Evolutionary conservation across 2,329 filamentous ascomycete species (phyloP).

Genomic region (Anisogramma anomala): DNA sequence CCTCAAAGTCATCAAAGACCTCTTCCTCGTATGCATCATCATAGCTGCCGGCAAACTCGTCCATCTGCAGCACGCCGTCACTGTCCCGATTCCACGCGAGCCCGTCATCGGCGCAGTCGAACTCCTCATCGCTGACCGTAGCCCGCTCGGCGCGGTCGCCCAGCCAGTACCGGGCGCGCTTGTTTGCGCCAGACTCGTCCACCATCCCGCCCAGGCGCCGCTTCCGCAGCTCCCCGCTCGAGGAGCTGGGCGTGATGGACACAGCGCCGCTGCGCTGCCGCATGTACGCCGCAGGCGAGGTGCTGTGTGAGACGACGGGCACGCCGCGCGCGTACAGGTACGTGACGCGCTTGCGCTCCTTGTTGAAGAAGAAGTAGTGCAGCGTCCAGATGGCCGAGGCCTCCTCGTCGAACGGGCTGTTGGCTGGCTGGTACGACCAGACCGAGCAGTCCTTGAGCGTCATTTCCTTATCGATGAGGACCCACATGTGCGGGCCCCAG

Average conservation of each 20-base stretch:
- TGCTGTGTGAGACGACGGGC: constrained; percentile 57
- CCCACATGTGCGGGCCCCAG: constrained; percentile 90
- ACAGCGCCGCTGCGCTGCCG: constrained; percentile 23
- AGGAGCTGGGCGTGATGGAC: constrained; percentile 15
- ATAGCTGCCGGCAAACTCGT: constrained; percentile 34
- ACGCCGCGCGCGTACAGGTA: constrained; percentile 91
- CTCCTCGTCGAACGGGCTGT: constrained; percentile 83
- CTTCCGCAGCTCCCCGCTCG: constrained; percentile 16
- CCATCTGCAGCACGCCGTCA: constrained; percentile 45
- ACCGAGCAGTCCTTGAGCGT: constrained; percentile 75
- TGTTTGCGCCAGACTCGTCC: constrained; percentile 46
- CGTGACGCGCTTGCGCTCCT: constrained; percentile 77
- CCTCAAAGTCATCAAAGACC: constrained; percentile 29
- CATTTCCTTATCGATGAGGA: constrained; percentile 90
- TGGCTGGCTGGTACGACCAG: constrained; percentile 80
- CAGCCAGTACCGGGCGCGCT: constrained; percentile 82
- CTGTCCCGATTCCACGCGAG: constrained; percentile 47
- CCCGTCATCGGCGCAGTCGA: constrained; percentile 38
- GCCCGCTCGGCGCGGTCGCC: constrained; percentile 50
- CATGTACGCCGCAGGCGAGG: constrained; percentile 33
- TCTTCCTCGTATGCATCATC: constrained; percentile 38
- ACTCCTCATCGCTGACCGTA: constrained; percentile 33
- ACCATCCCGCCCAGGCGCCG: constrained; percentile 21
- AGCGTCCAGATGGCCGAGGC: constrained; percentile 90
- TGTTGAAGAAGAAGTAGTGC: constrained; percentile 98